Evolutionary conservation across 1,139 yeast genomes (phyloP).

Genomic region (Hemisphaericaspora subhashii): DNA sequence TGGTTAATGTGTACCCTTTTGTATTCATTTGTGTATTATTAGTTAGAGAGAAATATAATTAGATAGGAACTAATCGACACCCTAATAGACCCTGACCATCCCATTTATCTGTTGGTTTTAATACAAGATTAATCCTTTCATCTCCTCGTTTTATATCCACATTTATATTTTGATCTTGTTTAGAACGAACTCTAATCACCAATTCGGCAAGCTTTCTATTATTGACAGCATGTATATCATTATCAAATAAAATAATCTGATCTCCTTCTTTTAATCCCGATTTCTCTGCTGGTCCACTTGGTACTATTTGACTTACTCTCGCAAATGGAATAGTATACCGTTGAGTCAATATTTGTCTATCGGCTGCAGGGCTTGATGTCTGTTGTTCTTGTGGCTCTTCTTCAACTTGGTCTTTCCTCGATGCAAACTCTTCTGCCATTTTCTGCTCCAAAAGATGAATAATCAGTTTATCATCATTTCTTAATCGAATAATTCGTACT

Average conservation of each 20-base stretch:
- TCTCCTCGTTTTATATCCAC: constrained; percentile 38
- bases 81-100: constrained; percentile 74
- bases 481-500: constrained; percentile 60
- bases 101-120: constrained; percentile 64
- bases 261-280: constrained; percentile 50
- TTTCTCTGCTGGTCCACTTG: constrained; percentile 47
- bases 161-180: constrained; percentile 27
- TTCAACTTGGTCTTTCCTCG: constrained; percentile 10
- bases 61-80: constrained; percentile 58
- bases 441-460: constrained; percentile 48
- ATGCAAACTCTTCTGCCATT: constrained; percentile 42
- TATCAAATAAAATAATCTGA: constrained; percentile 51
- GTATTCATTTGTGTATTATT: background rate
- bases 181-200: constrained; percentile 29
- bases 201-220: constrained; percentile 46
- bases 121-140: constrained; percentile 21
- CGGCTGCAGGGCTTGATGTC: background rate
- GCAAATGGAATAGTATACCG: constrained; percentile 56
- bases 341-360: background rate
- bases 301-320: constrained; percentile 44
- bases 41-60: constrained; percentile 8
- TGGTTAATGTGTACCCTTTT: constrained; percentile 47
- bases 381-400: constrained; percentile 1
- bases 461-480: constrained; percentile 64
- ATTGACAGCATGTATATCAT: constrained; percentile 50